Evolutionary conservation across 2,329 filamentous ascomycete species (phyloP), one percentile per base, ranked within the genome.

Genomic region (Aspergillus ibericus): DNA sequence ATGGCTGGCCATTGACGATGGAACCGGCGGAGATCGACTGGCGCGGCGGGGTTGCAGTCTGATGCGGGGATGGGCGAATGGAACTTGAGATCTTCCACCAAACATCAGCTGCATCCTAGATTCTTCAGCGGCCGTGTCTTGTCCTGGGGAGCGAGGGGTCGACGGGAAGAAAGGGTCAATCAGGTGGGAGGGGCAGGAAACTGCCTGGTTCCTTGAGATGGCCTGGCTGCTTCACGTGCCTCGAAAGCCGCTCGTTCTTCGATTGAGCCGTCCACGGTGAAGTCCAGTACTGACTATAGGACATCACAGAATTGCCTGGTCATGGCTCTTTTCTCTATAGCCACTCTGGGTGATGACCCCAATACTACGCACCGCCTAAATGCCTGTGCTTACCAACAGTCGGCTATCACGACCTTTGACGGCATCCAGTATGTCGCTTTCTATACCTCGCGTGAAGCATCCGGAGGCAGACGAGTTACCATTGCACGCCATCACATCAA

Each of bases 321-420:
- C 16, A 44, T 44, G 25, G 6, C 36, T 13, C 20, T 20, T n/a
- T 22, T 36, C 1, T 18, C 16, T 9, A 27, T 12, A 13, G 34
- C 22, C 1, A 2, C 25, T 36, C 51, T 53, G n/a, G 10, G 36
- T 6, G 36, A 15, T 13, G 51, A 53, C 38, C 38, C 51, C 36
- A 13, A 42, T 5, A 53, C 38, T n/a, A 44, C 36, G 22, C 51
- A 53, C 16, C 51, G 51, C 10, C 25, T 53, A 9, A 53, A 53
- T 16, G 36, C 51, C 25, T 53, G 51, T 36, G 51, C 51, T 8
- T 53, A 53, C 38, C 51, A 53, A 18, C 51, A 53, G 27, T 44
- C 36, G 25, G 51, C 51, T n/a, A 40, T 53, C 25, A 40, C 51
- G 12, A 53, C 51, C 25, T n/a, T 42, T 2, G 25, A 8, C 16